Evolutionary conservation across 108 stramenopile species (phyloP), one percentile per base, ranked within the genome.

Genomic region (Chaetoceros tenuissimus): DNA sequence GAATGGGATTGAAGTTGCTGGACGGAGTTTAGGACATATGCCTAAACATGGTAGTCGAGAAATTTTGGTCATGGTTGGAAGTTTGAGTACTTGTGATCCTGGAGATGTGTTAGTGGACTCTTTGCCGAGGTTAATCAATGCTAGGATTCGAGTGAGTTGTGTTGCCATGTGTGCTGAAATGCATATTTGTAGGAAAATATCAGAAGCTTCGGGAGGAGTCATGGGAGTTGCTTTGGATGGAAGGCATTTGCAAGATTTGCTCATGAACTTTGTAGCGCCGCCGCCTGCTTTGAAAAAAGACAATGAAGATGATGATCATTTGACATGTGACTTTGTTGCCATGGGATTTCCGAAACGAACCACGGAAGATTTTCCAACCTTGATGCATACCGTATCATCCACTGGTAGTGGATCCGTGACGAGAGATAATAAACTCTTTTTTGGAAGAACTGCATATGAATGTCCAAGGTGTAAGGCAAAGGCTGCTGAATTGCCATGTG

Each of bases 1-100:
- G 57, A 92, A 92, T 72, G 90, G 90, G 28, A 63, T 92, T n/a
- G 90, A 92, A 68, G 82, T 92, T 30, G 90, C 90, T 19, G 90
- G 90, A 31, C 75, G 90, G 10, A 76, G 74, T n/a, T 58, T 94
- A 63, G 87, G 83, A 8, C 82, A 87, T 55, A 81, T 80, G 45
- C 88, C 88, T 25, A 53, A 81, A 46, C 83, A 94, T 62, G 92
- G 86, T 50, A 72, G 68, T 51, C 67, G 92, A 24, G 92, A 94
- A 74, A 78, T 89, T 55, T 66, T 90, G 25, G 79, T 94, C 20
- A 27, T 90, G 17, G 71, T 67, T 25, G 74, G 77, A 23, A 78
- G 84, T 17, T 56, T 94, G 43, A 73, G 80, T 23, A 85, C 92
- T 1, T 85, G 84, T 28, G 88, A 94, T 73, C 85, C 92, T 18